phyloP scores from a whole-genome alignment of 345 rosid genomes.

The Sisymbrium irio region DNA sequence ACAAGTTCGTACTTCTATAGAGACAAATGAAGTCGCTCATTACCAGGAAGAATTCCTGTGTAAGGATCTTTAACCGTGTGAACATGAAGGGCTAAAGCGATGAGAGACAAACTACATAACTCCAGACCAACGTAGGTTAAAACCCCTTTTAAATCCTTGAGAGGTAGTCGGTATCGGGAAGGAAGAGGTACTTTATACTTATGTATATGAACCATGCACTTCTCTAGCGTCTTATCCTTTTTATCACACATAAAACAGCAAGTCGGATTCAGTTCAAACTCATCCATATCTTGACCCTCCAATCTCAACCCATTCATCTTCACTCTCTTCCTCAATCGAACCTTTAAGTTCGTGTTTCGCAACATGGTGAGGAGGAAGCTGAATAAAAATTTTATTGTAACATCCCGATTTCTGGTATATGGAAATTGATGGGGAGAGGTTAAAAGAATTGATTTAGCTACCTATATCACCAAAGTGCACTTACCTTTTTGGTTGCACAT shows the following conservation, averaged over 20 bases:
- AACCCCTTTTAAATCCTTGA: conserved; percentile 77
- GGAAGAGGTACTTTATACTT: conserved; percentile 56
- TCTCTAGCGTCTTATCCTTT: conserved; percentile 58
- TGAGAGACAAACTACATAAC: conserved; percentile 34
- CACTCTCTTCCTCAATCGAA: conserved; percentile 56
- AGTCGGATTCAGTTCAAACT: conserved; percentile 58
- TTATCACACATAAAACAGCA: conserved; percentile 90
- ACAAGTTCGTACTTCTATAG: too few species aligned
- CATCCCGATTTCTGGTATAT: too few species aligned
- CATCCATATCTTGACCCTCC: conserved; percentile 49
- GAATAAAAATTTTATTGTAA: too few species aligned
- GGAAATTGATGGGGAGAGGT: too few species aligned
- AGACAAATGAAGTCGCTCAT: conserved; percentile 81
- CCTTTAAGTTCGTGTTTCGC: conserved; percentile 27
- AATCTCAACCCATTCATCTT: conserved; percentile 81
- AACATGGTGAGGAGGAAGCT: conserved; percentile 53
- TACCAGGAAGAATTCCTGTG: conserved; percentile 41
- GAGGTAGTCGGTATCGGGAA: conserved; percentile 76
- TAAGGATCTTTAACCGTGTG: neutral
- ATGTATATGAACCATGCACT: conserved; percentile 96
- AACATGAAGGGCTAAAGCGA: neutral
- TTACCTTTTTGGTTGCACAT: too few species aligned
- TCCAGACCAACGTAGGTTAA: conserved; percentile 73
- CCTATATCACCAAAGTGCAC: too few species aligned
- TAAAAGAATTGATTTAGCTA: too few species aligned